Base-by-base conservation (phyloP, 1,139 yeast species). In the Williopsis jadinii region DNA sequence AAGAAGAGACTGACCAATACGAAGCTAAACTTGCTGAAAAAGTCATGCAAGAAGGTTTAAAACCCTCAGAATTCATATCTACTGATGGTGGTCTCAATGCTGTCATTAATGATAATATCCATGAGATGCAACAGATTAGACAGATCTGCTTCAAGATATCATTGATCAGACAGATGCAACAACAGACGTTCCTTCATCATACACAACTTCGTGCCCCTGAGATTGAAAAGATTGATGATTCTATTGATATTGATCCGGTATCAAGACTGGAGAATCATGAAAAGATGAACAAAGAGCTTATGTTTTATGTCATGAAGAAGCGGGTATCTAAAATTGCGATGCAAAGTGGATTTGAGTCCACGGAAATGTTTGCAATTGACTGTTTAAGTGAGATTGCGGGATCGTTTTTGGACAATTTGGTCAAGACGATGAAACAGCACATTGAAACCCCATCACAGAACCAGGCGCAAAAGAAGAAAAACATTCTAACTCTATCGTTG, bases 281-380 rank as follows among this genome's bases (percentile, higher is more conserved):
- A 44, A 63, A 68, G 10, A 67, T 71, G 56, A 71, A 73, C 42
- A 70, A 68, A 24, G 77, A 73, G 2, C 70, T 87, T 11, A 84
- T 87, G 27, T 76, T 73, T 54, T 70, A 79, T 2, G 80, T 85
- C 0, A 63, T 94, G 63, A 71, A 79, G 49, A 77, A 85, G 50
- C 76, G 81, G 37, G 75, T 86, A 1, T 77, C 90, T 12, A 87
- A 88, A 47, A 67, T 94, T 26, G 80, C 87, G 1, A 92, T 92
- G 97, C 85, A 87, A 42, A 82, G 85, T 30, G 99, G 99, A 0
- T 94, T 86, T 66, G 97, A 94, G 63, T 70, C 82, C 1, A 77
- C 95, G 0, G 87, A 86, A 50, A 77, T 84, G 11, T 68, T 73
- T 45, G 97, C 97, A 2, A 72, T 86, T 24, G 84, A 85, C 46